Percentiles rank a stretch among this genome's conserved stretches.
Evolutionary conservation across 768 basidiomycete genomes (phyloP).

Genomic region (Podaxis pistillaris): DNA sequence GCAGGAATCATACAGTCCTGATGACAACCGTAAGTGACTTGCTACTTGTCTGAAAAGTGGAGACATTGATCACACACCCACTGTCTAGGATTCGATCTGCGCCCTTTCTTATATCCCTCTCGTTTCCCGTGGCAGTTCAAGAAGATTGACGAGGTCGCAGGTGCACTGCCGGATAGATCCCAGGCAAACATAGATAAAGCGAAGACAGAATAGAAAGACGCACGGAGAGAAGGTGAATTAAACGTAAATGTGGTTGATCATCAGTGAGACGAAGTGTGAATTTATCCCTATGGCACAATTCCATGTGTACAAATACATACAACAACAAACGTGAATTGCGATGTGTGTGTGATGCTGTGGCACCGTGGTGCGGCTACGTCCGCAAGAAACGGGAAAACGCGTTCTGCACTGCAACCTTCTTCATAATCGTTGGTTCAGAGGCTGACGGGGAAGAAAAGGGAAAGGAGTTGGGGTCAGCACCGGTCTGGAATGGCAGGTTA

Average conservation of each 20-base stretch:
- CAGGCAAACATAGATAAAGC: constrained; percentile 35
- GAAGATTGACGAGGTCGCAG: constrained; percentile 89
- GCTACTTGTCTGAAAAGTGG: background rate
- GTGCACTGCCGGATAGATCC: constrained; percentile 70
- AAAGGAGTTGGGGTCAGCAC: constrained; percentile 12
- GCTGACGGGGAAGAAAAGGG: constrained; percentile 39
- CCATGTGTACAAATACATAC: constrained; percentile 13
- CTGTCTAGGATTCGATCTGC: constrained; percentile 80
- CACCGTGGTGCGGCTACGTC: constrained; percentile 25
- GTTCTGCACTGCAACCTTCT: constrained; percentile 78
- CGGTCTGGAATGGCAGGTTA: background rate
- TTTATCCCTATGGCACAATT: background rate
- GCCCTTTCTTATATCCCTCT: constrained; percentile 95
- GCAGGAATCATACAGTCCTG: constrained; percentile 94
- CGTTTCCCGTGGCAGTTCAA: constrained; percentile 96
- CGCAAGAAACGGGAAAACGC: constrained; percentile 76
- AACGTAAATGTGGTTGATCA: background rate
- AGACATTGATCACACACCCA: constrained; percentile 13
- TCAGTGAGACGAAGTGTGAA: background rate
- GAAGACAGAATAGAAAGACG: constrained; percentile 36
- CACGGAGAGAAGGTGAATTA: background rate
- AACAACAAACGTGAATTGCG: constrained; percentile 5
- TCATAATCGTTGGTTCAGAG: constrained; percentile 85
- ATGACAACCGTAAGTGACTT: constrained; percentile 79
- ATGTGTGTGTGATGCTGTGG: background rate